Evolutionary conservation across 2,329 filamentous ascomycete genomes (phyloP).

Genomic region (Colletotrichum godetiae): DNA sequence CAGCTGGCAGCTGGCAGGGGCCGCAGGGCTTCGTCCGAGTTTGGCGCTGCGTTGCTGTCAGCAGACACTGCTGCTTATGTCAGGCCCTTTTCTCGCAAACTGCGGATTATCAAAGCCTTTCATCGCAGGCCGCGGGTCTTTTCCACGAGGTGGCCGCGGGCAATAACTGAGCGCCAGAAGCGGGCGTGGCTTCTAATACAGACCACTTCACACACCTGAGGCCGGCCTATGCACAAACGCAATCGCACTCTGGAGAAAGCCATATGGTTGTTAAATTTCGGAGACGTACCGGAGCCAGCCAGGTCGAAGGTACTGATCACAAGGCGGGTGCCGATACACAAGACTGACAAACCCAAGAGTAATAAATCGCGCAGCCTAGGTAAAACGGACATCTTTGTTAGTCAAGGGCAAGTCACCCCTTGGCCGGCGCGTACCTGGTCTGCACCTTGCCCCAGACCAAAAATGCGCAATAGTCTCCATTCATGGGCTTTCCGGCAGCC

Average conservation of each 20-base stretch:
- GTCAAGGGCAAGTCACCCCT: conserved; percentile 13
- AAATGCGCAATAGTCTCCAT: conserved; percentile 19
- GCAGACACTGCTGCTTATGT: conserved; percentile 13
- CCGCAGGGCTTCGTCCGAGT: not conserved
- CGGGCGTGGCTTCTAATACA: not conserved
- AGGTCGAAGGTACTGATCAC: conserved; percentile 6
- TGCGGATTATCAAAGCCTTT: not conserved
- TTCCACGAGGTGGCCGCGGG: conserved; percentile 15
- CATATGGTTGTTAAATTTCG: not conserved
- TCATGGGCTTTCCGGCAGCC: conserved; percentile 27
- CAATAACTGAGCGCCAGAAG: not conserved
- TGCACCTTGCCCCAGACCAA: conserved; percentile 28
- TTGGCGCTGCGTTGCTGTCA: not conserved
- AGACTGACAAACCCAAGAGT: conserved; percentile 3
- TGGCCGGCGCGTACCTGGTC: conserved; percentile 25
- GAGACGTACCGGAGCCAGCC: not conserved
- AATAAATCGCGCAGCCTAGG: conserved; percentile 18
- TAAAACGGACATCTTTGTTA: conserved; percentile 21
- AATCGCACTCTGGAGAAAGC: not conserved
- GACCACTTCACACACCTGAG: not conserved
- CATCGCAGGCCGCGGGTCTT: conserved; percentile 12
- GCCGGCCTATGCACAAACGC: not conserved
- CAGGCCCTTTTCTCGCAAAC: not conserved
- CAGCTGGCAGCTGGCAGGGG: not conserved
- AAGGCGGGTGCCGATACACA: not conserved